Conservation (phyloP, 129 eudicot species). For the Tanacetum coccineum region DNA sequence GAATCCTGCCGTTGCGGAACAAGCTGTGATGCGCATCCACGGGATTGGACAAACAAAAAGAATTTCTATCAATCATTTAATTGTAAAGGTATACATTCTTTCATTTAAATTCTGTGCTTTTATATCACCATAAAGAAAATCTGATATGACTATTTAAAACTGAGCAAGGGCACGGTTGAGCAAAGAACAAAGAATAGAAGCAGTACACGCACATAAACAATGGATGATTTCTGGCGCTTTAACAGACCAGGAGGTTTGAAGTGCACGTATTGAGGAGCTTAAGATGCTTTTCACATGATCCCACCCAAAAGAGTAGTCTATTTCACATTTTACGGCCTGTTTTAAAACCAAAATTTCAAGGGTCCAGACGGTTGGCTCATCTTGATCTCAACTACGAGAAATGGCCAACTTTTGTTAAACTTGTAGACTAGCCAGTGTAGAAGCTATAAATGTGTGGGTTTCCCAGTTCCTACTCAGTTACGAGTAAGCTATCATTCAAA, state of each 20-base stretch:
- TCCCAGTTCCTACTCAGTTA: background rate
- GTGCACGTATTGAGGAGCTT: slow-evolving; percentile 85
- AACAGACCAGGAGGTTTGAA: slow-evolving; percentile 93
- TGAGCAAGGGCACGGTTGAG: slow-evolving; percentile 85
- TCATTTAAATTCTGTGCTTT: background rate
- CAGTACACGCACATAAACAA: slow-evolving; percentile 95
- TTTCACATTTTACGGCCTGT: background rate
- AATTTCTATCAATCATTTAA: slow-evolving; percentile 75
- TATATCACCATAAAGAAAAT: background rate
- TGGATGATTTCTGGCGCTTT: slow-evolving; percentile 94
- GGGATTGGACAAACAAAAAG: slow-evolving; percentile 90
- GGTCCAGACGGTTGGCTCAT: slow-evolving; percentile 7
- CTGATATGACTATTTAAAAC: background rate
- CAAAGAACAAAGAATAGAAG: slow-evolving; percentile 98
- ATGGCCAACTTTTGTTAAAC: slow-evolving; percentile 5
- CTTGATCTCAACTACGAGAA: background rate
- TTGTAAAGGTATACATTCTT: slow-evolving; percentile 66
- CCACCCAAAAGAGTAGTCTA: slow-evolving; percentile 5
- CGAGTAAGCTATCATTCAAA: no score
- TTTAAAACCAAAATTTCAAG: background rate
- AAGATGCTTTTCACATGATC: slow-evolving; percentile 88
- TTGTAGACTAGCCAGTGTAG: background rate
- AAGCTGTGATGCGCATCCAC: slow-evolving; percentile 99
- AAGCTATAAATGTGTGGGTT: background rate
- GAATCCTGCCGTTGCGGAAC: slow-evolving; percentile 99